Evolutionary conservation across 2,329 filamentous ascomycete genomes (phyloP), one percentile per base, ranked within the genome.

Genomic region (Trichoderma sp.): DNA sequence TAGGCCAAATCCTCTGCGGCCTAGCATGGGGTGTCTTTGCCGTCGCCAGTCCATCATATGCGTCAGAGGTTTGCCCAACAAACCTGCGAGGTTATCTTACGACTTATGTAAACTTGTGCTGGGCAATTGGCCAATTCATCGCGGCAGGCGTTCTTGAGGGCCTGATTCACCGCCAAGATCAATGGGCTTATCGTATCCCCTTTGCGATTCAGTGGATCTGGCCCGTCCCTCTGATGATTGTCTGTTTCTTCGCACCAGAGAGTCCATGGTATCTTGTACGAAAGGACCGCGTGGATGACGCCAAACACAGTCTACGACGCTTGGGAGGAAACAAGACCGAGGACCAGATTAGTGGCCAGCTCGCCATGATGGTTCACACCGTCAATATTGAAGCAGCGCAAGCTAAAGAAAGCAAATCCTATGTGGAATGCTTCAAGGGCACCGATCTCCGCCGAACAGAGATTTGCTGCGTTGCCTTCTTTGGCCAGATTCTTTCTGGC

Each of bases 361-460:
- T 85, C 11, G 78, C 79, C 4, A 76, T 83, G 69, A 82, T 84
- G 70, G 70, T 79, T 6, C 77, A 82, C 32, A 84, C 82, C 1
- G 79, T 83, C 65, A 77, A 79, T 70, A 73, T 80, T 1, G 81
- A 83, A 66, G 81, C 82, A 65, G 70, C 77, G 58, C 72, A 76
- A 18, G 74, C 79, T 16, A 75, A 75, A 0, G 74, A 73, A 0
- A 81, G 81, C 3, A 79, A 77, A 0, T 78, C 75, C 0, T 85
- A 84, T 64, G 68, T 70, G 54, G 81, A 83, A 71, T 83, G 81
- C 71, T 85, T 85, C 73, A 78, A 76, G 26, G 79, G 79, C 18
- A 74, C 77, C 6, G 79, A 85, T 43, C 76, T 84, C 0, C 81
- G 84, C 11, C 79, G 86, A n/a, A 86, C 85, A 8, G 84, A 86